Percentiles rank a stretch among this genome's conserved stretches.
phyloP scores from a whole-genome alignment of 257 asterid genomes.

The Oldenlandia corymbosa region DNA sequence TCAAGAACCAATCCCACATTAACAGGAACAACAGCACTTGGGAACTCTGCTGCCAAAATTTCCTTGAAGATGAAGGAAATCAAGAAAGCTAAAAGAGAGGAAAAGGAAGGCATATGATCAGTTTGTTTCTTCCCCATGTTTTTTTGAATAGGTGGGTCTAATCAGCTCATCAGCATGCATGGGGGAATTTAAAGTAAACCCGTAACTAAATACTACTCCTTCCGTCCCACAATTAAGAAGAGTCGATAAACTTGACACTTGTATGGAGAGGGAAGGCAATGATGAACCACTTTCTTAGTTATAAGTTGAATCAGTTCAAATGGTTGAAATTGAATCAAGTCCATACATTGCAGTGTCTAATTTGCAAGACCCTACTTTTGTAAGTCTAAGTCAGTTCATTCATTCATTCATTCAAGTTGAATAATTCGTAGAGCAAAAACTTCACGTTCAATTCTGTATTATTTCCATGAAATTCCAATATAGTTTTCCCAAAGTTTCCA shows the following conservation, averaged over 20 bases:
- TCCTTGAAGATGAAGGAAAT: background rate
- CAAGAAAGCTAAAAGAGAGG: background rate
- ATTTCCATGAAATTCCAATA: background rate
- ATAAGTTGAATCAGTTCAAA: no score
- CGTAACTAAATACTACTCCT: no score
- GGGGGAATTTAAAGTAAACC: background rate
- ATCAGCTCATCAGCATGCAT: no score
- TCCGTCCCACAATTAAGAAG: no score
- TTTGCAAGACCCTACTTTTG: no score
- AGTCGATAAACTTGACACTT: no score
- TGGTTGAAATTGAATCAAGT: no score
- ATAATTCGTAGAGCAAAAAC: background rate
- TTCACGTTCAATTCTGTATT: no score
- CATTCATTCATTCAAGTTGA: no score
- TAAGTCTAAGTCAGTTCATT: background rate
- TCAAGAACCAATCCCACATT: slow-evolving; percentile 28
- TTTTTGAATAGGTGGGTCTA: background rate
- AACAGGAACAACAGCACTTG: background rate
- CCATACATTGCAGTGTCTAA: no score
- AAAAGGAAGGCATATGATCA: background rate
- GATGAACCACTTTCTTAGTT: no score
- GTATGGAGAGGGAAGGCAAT: no score
- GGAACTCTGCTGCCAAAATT: background rate
- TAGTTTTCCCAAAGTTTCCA: background rate
- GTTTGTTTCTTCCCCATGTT: background rate